These are phyloP conservation scores for Tricladium varicosporioides DNA, from an alignment of 2,329 filamentous ascomycete genomes.

Conservation along the genomic window DNA sequence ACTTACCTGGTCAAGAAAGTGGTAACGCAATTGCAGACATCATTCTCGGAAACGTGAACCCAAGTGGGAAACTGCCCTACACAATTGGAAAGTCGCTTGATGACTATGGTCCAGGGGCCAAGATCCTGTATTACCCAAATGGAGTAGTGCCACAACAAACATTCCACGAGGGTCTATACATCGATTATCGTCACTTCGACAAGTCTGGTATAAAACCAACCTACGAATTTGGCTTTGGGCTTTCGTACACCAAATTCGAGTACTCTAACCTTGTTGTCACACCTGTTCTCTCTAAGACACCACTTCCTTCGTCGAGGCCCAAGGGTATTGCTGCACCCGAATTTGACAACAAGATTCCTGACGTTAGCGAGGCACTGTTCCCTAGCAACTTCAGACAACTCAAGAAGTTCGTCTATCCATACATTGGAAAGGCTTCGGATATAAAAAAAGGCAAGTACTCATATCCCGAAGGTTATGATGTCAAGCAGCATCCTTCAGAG, in stretches of 20 bases:
- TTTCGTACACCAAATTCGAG: slow-evolving; percentile 66
- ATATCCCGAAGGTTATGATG: slow-evolving; percentile 46
- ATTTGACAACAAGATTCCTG: slow-evolving; percentile 49
- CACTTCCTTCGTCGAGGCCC: slow-evolving; percentile 33
- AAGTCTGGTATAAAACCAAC: slow-evolving; percentile 70
- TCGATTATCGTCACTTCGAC: slow-evolving; percentile 91
- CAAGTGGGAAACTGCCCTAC: slow-evolving; percentile 74
- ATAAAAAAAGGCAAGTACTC: slow-evolving; percentile 40
- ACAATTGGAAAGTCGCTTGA: slow-evolving; percentile 73
- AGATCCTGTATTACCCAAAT: slow-evolving; percentile 69
- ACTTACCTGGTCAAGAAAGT: slow-evolving; percentile 83
- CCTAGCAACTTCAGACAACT: slow-evolving; percentile 55
- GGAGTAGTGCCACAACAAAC: slow-evolving; percentile 74
- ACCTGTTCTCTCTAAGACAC: slow-evolving; percentile 37
- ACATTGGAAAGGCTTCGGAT: slow-evolving; percentile 37
- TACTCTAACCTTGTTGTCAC: slow-evolving; percentile 47
- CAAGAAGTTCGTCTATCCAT: slow-evolving; percentile 67
- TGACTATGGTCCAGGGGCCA: slow-evolving; percentile 73
- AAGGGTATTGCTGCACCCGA: slow-evolving; percentile 44
- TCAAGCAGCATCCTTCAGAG: slow-evolving; percentile 45
- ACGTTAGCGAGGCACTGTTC: slow-evolving; percentile 51
- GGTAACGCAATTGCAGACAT: slow-evolving; percentile 79
- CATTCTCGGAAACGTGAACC: slow-evolving; percentile 74
- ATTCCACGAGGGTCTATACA: slow-evolving; percentile 78
- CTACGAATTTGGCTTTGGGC: slow-evolving; percentile 83